Conservation (phyloP, 768 basidiomycete species). For the Cubamyces lactineus region DNA sequence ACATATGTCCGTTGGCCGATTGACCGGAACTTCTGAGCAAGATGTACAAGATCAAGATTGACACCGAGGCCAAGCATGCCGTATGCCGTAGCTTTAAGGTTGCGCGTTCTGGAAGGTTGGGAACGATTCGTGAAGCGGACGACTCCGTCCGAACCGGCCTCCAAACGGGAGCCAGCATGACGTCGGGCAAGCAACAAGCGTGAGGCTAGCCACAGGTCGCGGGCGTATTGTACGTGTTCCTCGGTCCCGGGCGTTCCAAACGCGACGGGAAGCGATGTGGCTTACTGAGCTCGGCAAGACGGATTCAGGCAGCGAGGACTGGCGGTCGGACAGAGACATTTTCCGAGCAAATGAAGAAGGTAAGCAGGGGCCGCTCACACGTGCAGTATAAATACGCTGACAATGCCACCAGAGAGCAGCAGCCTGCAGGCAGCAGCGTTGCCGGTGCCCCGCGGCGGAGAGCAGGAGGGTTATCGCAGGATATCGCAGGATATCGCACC, state of each 20-base stretch:
- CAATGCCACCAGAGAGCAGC: background rate
- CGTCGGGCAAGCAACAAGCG: background rate
- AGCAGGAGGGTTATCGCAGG: too few species aligned
- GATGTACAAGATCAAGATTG: slow-evolving; percentile 18
- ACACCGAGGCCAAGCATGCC: slow-evolving; percentile 22
- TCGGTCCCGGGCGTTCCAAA: slow-evolving; percentile 11
- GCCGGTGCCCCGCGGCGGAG: too few species aligned
- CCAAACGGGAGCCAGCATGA: background rate
- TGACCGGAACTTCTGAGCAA: background rate
- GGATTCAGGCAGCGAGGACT: background rate
- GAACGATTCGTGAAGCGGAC: slow-evolving; percentile 16
- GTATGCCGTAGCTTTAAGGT: slow-evolving; percentile 20
- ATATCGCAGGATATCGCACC: too few species aligned
- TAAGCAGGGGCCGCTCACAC: slow-evolving; percentile 8
- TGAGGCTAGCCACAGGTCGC: background rate
- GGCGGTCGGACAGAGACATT: background rate
- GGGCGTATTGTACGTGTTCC: background rate
- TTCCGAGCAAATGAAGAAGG: slow-evolving; percentile 13
- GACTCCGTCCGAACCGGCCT: background rate
- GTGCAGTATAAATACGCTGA: slow-evolving; percentile 12
- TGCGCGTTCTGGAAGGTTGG: slow-evolving; percentile 21
- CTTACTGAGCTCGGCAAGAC: background rate
- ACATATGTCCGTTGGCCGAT: background rate
- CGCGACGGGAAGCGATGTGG: slow-evolving; percentile 11
- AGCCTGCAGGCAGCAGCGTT: too few species aligned